A percentile compares a stretch with the other conserved stretches of the same genome.
Evolutionary conservation across 2,329 filamentous ascomycete species (phyloP).

Genomic region (Fusarium lateritium): DNA sequence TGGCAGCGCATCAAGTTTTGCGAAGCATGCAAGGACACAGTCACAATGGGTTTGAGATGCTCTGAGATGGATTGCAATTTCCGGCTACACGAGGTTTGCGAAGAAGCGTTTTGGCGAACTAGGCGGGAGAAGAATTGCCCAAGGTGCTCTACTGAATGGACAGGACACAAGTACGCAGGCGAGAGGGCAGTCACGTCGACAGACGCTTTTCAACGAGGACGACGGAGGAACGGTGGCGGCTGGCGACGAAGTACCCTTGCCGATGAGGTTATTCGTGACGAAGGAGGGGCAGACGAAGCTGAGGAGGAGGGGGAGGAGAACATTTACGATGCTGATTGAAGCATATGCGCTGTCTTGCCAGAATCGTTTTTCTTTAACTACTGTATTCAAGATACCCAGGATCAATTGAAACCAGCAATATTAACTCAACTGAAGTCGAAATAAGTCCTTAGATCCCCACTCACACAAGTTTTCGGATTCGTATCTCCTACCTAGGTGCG

Average conservation of each 20-base stretch:
- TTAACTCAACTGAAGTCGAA: slow-evolving; percentile 25
- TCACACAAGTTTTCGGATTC: slow-evolving; percentile 29
- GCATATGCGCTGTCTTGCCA: background rate
- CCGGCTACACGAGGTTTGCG: slow-evolving; percentile 84
- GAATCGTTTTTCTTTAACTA: slow-evolving; percentile 14
- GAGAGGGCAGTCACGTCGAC: slow-evolving; percentile 70
- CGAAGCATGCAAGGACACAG: slow-evolving; percentile 88
- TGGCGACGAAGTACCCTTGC: slow-evolving; percentile 53
- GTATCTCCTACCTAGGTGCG: slow-evolving; percentile 20
- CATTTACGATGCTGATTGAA: slow-evolving; percentile 35
- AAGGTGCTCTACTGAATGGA: slow-evolving; percentile 68
- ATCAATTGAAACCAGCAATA: slow-evolving; percentile 24
- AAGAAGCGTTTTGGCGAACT: slow-evolving; percentile 79
- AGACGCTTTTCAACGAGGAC: slow-evolving; percentile 63
- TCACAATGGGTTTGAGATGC: slow-evolving; percentile 88
- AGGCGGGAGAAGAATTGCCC: slow-evolving; percentile 76
- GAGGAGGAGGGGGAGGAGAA: slow-evolving; percentile 45
- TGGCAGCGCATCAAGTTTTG: slow-evolving; percentile 88
- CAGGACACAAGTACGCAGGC: slow-evolving; percentile 65
- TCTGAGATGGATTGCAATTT: slow-evolving; percentile 75
- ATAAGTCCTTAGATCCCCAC: slow-evolving; percentile 9
- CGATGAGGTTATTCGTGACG: slow-evolving; percentile 53
- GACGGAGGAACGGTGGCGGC: slow-evolving; percentile 53
- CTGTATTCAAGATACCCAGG: slow-evolving; percentile 44
- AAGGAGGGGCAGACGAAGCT: slow-evolving; percentile 46